Percentiles rank a stretch among this genome's conserved stretches.
Evolutionary conservation across 768 basidiomycete genomes (phyloP).

Genomic region (Leccinum truebloodii): DNA sequence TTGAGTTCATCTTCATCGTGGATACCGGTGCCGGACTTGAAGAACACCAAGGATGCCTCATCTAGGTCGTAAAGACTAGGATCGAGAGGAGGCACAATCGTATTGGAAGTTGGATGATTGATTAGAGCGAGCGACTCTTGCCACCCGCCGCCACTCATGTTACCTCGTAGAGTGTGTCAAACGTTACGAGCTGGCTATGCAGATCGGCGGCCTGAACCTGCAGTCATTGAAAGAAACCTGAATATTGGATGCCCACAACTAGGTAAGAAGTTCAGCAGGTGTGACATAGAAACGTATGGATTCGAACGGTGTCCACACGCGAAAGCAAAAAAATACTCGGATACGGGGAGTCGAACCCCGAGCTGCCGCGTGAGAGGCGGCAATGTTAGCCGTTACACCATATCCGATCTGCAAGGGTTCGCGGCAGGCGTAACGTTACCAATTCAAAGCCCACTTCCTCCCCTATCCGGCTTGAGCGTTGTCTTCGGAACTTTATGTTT

Average conservation of each 20-base stretch:
- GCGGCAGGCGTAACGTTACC: too few species aligned
- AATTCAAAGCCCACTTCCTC: background rate
- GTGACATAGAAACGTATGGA: too few species aligned
- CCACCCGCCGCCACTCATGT: too few species aligned
- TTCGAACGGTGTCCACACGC: too few species aligned
- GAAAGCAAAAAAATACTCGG: background rate
- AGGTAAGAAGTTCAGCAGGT: background rate
- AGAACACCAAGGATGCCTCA: constrained; percentile 23
- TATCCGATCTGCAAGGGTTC: constrained; percentile 36
- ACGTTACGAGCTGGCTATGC: background rate
- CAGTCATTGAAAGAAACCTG: background rate
- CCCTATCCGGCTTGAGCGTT: background rate
- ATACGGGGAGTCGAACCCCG: constrained; percentile 38
- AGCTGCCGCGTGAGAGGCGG: constrained; percentile 58
- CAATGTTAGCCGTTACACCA: constrained; percentile 71
- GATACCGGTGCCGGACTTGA: constrained; percentile 33
- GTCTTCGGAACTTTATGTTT: background rate
- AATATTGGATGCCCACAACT: background rate
- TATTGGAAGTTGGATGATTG: too few species aligned
- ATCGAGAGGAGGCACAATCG: constrained; percentile 10
- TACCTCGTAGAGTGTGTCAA: too few species aligned
- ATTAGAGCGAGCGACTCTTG: too few species aligned
- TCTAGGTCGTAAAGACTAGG: constrained; percentile 17
- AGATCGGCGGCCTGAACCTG: background rate
- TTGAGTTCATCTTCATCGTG: constrained; percentile 31